These are phyloP conservation scores for Talaromyces sp. DNA, from an alignment of 2,329 filamentous ascomycete species.

Conservation along the genomic window DNA sequence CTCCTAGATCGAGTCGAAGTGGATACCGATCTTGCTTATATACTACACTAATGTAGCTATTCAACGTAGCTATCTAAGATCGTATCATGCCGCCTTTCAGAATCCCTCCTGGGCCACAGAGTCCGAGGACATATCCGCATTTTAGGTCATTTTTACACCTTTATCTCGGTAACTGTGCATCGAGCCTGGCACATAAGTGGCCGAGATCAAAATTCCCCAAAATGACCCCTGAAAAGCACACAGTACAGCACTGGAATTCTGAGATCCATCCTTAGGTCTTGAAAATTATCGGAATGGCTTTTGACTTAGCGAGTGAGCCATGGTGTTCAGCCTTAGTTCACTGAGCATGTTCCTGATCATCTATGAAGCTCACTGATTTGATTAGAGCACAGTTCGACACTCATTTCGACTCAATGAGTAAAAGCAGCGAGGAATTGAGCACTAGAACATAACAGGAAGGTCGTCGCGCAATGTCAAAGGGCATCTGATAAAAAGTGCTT, in stretches of 20 bases:
- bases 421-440: not conserved
- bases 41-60: no score
- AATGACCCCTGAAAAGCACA: no score
- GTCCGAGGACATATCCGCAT: no score
- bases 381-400: not conserved
- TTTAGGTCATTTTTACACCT: no score
- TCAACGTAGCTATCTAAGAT: no score
- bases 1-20: no score
- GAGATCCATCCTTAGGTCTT: no score
- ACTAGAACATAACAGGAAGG: not conserved
- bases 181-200: no score
- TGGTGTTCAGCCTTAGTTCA: not conserved
- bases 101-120: not conserved
- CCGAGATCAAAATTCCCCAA: no score
- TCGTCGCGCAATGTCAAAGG: not conserved
- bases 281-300: no score
- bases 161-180: no score
- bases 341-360: not conserved
- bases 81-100: not conserved
- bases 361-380: not conserved
- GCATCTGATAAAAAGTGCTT: not conserved
- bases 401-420: not conserved
- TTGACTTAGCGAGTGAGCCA: not conserved
- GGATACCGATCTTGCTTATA: not conserved
- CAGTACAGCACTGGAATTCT: no score